Conservation (phyloP, 352 stramenopile species). For the Pythium insidiosum region DNA sequence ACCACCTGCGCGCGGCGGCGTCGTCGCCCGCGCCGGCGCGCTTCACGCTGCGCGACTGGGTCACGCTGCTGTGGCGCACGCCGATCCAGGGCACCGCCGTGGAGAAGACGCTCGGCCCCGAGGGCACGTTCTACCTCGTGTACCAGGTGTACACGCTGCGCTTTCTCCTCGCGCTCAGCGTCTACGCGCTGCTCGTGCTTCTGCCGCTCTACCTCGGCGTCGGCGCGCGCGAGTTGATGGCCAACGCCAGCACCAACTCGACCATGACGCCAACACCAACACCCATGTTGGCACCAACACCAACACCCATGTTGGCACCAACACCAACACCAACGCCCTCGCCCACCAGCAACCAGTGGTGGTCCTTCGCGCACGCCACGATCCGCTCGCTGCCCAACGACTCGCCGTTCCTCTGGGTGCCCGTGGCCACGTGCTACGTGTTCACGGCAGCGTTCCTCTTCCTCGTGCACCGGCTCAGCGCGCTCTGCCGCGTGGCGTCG, state of each 20-base stretch:
- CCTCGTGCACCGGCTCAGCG: conserved; percentile 60
- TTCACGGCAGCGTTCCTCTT: conserved; percentile 69
- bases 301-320: neutral
- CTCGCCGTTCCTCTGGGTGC: conserved; percentile 71
- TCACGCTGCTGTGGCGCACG: conserved; percentile 59
- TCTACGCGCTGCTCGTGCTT: conserved; percentile 57
- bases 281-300: neutral
- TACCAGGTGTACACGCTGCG: conserved; percentile 74
- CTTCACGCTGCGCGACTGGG: conserved; percentile 58
- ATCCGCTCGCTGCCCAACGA: conserved; percentile 73
- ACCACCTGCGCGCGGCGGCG: conserved; percentile 35
- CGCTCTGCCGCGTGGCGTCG: conserved; percentile 50
- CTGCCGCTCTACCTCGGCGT: conserved; percentile 68
- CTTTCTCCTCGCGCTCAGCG: conserved; percentile 49
- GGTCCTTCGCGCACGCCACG: conserved; percentile 38
- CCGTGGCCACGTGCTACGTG: conserved; percentile 65
- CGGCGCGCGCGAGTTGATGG: conserved; percentile 23
- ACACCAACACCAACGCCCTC: neutral
- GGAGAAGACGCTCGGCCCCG: conserved; percentile 52
- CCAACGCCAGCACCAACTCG: neutral
- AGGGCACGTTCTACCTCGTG: conserved; percentile 80
- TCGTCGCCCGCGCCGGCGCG: conserved; percentile 30
- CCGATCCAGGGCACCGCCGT: conserved; percentile 61
- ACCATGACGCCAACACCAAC: conserved; percentile 9
- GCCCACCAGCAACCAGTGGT: neutral